Evolutionary conservation across 805 yeast species (phyloP).

Genomic region (Saturnispora diversa): DNA sequence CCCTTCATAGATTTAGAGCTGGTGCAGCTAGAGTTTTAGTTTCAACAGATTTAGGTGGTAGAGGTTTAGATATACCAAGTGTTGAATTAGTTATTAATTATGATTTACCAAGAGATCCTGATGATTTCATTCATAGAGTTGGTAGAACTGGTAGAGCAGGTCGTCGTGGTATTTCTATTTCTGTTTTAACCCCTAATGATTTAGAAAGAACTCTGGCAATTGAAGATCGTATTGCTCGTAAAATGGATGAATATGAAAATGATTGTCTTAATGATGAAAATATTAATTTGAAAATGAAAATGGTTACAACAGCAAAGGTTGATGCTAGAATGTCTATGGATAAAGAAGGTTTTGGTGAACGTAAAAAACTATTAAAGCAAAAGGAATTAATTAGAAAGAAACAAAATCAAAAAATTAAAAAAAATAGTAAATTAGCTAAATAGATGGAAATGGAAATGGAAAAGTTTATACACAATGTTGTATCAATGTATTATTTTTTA

Average conservation of each 20-base stretch:
- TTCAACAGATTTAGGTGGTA: constrained; percentile 92
- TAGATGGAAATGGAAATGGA: no score
- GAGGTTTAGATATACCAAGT: constrained; percentile 78
- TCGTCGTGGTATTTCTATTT: constrained; percentile 71
- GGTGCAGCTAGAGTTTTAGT: constrained; percentile 87
- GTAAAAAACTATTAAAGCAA: constrained; percentile 21
- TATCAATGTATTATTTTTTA: no score
- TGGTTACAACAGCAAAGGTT: constrained; percentile 74
- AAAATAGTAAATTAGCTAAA: neutral
- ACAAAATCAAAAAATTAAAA: neutral
- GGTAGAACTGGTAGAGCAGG: constrained; percentile 99
- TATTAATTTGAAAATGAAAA: constrained; percentile 60
- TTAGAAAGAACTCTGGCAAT: constrained; percentile 73
- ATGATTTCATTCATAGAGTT: constrained; percentile 79
- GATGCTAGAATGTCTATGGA: constrained; percentile 94
- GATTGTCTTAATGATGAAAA: constrained; percentile 65
- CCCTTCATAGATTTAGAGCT: constrained; percentile 88
- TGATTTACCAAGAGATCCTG: constrained; percentile 78
- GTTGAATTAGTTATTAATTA: constrained; percentile 72
- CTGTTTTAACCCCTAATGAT: constrained; percentile 81
- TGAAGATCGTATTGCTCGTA: constrained; percentile 72
- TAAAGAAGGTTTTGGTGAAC: constrained; percentile 76
- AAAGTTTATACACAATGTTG: no score
- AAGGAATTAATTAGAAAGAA: constrained; percentile 12
- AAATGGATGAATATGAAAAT: constrained; percentile 66